Evolutionary conservation across 768 basidiomycete species (phyloP), one percentile per base, ranked within the genome.

Genomic region (Dendrothele bispora): DNA sequence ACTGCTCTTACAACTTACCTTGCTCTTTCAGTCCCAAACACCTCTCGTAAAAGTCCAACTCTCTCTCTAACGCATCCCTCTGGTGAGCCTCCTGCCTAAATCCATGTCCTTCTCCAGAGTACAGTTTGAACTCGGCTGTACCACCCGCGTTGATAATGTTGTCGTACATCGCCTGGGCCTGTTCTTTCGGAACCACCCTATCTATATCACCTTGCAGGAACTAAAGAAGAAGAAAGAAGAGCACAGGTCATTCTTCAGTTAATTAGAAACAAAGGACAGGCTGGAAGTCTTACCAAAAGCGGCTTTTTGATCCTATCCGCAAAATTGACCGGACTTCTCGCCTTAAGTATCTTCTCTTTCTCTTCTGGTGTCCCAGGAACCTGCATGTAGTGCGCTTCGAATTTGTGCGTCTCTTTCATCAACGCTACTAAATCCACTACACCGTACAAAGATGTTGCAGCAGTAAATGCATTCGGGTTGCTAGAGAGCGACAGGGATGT

Each of bases 381-480:
- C 32, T 84, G 61, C 48, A 71, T 62, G 53, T 78, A 79, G 45
- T 58, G 59, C 39, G 69, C 65, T 59, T 79, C 75, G 41, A 78
- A 81, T 58, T 80, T 85, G 64, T 86, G 83, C 22, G 81, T 82
- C 37, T 76, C 73, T 25, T 71, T 63, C 4, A 71, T 71, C 11
- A 85, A 66, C 40, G 62, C 70, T 10, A 60, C 61, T 26, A 91
- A 63, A 56, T 90, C 83, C 0, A 82, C 82, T 38, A 92, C 69
- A 0, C 91, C 90, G 55, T 74, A 93, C n/a, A 66, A 68, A 0
- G 81, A 83, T 2, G 82, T 74, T 0, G 78, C 86, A 0, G 81
- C 87, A 0, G 85, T 77, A 53, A 85, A 88, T 20, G 75, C 72
- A 8, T 61, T 67, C 11, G 64, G 61, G n/a, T 71, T 61, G 0